A percentile compares a stretch with the other conserved stretches of the same genome.
phyloP scores from a whole-genome alignment of 768 basidiomycete genomes.

The Psilocybe cyanescens region DNA sequence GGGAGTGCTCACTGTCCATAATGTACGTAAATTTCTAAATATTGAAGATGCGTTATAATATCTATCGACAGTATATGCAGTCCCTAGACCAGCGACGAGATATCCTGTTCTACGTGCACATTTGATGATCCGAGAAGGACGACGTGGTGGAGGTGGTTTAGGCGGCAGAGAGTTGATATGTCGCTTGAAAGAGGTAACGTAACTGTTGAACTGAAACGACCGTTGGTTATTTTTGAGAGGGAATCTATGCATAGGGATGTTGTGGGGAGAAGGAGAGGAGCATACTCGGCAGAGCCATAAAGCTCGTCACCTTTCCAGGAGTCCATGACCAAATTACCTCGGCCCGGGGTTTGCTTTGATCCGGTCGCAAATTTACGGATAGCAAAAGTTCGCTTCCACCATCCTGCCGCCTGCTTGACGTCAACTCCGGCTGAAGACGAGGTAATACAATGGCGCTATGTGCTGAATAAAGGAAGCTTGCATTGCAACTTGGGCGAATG shows the following conservation, averaged over 20 bases:
- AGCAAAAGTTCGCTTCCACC: background rate
- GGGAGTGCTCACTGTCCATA: slow-evolving; percentile 45
- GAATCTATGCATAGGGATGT: background rate
- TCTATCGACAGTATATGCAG: slow-evolving; percentile 49
- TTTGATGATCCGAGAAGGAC: slow-evolving; percentile 1
- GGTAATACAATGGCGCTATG: too few species aligned
- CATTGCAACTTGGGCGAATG: too few species aligned
- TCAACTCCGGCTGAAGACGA: background rate
- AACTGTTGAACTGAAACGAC: background rate
- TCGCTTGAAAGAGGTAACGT: background rate
- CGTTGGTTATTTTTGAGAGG: background rate
- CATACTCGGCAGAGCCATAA: background rate
- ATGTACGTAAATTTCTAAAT: slow-evolving; percentile 54
- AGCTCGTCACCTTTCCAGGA: background rate
- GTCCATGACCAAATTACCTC: background rate
- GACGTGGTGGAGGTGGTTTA: background rate
- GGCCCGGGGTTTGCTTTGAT: background rate
- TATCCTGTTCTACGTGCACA: slow-evolving; percentile 36
- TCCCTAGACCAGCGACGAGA: slow-evolving; percentile 40
- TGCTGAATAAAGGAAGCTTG: too few species aligned
- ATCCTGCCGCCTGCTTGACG: background rate
- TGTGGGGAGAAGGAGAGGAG: background rate
- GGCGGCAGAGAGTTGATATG: background rate
- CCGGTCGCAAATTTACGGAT: background rate
- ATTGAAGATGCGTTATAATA: slow-evolving; percentile 63